phyloP scores from a whole-genome alignment of 2,329 filamentous ascomycete genomes.

The Cytospora leucostoma region DNA sequence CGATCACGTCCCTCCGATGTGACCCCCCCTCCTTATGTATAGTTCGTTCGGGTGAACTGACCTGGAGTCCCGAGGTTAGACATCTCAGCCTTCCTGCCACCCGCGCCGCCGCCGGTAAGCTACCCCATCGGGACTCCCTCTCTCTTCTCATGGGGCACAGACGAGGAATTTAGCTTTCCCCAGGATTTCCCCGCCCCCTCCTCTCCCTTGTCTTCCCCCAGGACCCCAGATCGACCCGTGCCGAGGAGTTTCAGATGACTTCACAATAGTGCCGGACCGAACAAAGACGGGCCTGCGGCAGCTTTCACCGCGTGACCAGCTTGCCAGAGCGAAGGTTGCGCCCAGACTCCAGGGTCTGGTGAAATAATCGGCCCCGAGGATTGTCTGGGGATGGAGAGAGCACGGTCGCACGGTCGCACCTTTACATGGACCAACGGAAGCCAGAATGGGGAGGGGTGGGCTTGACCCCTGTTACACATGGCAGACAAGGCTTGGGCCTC shows the following conservation, averaged over 20 bases:
- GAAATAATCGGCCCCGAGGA: not conserved
- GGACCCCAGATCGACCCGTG: constrained; percentile 5
- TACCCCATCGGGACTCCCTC: not conserved
- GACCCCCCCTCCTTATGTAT: not conserved
- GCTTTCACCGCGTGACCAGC: constrained; percentile 5
- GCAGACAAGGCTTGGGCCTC: too few species aligned
- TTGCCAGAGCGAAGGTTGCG: not conserved
- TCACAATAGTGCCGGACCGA: not conserved
- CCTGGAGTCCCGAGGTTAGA: constrained; percentile 22
- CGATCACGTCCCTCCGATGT: not conserved
- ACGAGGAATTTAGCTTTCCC: not conserved
- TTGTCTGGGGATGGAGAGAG: not conserved
- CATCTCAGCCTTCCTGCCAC: constrained; percentile 15
- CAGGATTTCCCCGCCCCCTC: constrained; percentile 13
- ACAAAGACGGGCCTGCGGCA: not conserved
- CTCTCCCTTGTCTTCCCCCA: not conserved
- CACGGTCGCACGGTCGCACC: constrained; percentile 14
- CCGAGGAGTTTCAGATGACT: constrained; percentile 7
- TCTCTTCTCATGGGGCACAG: not conserved
- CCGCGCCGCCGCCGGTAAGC: constrained; percentile 3
- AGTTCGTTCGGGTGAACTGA: not conserved
- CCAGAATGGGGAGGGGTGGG: not conserved
- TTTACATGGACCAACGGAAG: constrained; percentile 24
- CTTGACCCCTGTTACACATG: not conserved
- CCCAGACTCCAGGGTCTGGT: constrained; percentile 22